These are phyloP conservation scores for Metschnikowia koreensis DNA, from an alignment of 805 yeast genomes.

Conservation along the genomic window DNA sequence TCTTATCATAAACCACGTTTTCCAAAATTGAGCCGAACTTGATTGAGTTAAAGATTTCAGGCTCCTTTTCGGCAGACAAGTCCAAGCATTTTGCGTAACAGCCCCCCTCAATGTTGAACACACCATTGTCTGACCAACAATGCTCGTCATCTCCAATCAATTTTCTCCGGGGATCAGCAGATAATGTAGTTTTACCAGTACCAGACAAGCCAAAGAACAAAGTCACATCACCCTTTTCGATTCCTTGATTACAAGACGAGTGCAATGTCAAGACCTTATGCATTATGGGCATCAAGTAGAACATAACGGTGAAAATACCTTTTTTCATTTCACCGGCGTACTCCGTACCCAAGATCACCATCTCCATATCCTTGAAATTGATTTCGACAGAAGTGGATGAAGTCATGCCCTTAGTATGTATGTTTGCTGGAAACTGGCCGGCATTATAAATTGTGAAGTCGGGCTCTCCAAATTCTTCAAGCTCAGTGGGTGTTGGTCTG, in stretches of 20 bases:
- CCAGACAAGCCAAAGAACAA: slow-evolving; percentile 96
- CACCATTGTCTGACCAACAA: slow-evolving; percentile 98
- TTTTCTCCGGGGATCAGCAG: slow-evolving; percentile 92
- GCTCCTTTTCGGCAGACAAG: slow-evolving; percentile 87
- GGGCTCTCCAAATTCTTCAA: slow-evolving; percentile 89
- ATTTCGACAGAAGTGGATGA: slow-evolving; percentile 94
- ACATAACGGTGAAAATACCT: slow-evolving; percentile 98
- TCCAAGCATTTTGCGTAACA: slow-evolving; percentile 98
- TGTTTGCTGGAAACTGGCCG: slow-evolving; percentile 98
- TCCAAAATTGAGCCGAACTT: slow-evolving; percentile 93
- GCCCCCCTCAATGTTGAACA: slow-evolving; percentile 98
- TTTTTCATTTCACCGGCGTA: slow-evolving; percentile 99
- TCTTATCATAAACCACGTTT: slow-evolving; percentile 83
- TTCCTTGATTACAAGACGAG: slow-evolving; percentile 93
- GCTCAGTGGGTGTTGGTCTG: slow-evolving; percentile 89
- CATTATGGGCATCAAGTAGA: slow-evolving; percentile 95
- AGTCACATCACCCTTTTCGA: slow-evolving; percentile 77
- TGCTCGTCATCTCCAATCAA: slow-evolving; percentile 99
- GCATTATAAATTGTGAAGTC: slow-evolving; percentile 98
- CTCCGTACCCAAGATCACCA: slow-evolving; percentile 98
- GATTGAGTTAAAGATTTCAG: slow-evolving; percentile 94
- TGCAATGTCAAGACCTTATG: slow-evolving; percentile 90
- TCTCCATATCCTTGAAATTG: slow-evolving; percentile 96
- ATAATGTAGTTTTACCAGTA: slow-evolving; percentile 95
- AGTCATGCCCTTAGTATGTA: slow-evolving; percentile 95